Conservation (phyloP, 2,329 filamentous ascomycete genomes). For the Diaporthe sp. region DNA sequence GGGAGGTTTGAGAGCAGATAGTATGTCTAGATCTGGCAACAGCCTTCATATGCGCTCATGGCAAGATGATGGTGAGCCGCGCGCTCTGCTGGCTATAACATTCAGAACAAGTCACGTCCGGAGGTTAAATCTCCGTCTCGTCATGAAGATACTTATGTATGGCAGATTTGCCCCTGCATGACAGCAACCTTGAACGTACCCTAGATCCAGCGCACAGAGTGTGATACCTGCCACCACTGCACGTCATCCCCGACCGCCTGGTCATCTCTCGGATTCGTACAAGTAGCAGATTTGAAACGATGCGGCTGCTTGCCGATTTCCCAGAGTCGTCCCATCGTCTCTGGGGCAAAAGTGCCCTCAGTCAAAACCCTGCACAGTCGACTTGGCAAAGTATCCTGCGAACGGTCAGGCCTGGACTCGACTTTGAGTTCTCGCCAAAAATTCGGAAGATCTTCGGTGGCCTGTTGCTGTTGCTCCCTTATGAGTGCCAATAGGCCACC, state of each 20-base stretch:
- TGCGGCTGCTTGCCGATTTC: neutral
- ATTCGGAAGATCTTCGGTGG: neutral
- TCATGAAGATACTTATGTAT: too few relatives aligned
- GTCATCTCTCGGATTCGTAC: neutral
- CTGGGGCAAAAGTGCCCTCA: neutral
- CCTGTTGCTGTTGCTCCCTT: too few relatives aligned
- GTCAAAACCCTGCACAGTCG: neutral
- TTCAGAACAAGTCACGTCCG: too few relatives aligned
- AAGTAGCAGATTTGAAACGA: neutral
- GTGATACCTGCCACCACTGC: neutral
- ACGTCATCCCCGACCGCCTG: neutral
- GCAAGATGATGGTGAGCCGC: neutral
- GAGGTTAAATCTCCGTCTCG: neutral
- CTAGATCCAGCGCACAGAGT: neutral
- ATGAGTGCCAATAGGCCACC: too few relatives aligned
- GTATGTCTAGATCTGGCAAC: neutral
- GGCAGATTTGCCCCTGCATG: slow-evolving; percentile 23
- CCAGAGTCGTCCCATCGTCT: neutral
- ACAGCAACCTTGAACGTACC: neutral
- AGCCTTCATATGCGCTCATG: too few relatives aligned
- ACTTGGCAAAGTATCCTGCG: slow-evolving; percentile 1
- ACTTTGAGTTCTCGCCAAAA: neutral
- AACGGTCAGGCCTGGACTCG: neutral
- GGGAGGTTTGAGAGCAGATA: neutral
- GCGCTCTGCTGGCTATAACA: neutral